Evolutionary conservation across 176 grass and related monocot species (phyloP).

Genomic region (Oryza glumipatula): DNA sequence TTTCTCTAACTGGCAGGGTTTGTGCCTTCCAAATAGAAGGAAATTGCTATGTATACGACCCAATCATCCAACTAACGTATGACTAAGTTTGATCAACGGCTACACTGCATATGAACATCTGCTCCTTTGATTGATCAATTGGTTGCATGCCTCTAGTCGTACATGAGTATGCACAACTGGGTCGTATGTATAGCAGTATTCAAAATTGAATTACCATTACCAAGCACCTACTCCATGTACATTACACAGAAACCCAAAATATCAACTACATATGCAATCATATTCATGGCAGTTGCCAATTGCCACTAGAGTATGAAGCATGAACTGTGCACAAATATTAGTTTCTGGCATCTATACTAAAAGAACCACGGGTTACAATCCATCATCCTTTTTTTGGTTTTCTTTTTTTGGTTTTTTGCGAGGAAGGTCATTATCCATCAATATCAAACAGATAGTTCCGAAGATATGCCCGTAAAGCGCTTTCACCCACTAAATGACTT

Average conservation of each 20-base stretch:
- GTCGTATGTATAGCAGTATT: no score
- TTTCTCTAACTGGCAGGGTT: no score
- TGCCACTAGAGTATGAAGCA: not conserved
- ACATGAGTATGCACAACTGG: no score
- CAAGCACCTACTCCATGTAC: not conserved
- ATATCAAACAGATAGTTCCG: not conserved
- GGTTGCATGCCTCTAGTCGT: no score
- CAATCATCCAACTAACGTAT: no score
- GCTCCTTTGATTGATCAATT: no score
- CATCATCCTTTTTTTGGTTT: not conserved
- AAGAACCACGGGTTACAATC: not conserved
- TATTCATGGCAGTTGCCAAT: not conserved
- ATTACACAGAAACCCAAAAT: not conserved
- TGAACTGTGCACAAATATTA: not conserved
- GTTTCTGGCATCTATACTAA: not conserved
- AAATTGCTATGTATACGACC: no score
- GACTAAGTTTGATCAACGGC: no score
- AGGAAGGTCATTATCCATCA: not conserved
- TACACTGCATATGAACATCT: no score
- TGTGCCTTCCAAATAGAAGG: no score
- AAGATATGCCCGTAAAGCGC: not conserved
- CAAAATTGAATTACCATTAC: not conserved
- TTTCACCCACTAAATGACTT: not conserved
- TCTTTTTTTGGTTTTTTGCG: not conserved
- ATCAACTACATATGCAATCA: not conserved